phyloP scores from a whole-genome alignment of 2,329 filamentous ascomycete genomes.

The Xylaria polymorpha region DNA sequence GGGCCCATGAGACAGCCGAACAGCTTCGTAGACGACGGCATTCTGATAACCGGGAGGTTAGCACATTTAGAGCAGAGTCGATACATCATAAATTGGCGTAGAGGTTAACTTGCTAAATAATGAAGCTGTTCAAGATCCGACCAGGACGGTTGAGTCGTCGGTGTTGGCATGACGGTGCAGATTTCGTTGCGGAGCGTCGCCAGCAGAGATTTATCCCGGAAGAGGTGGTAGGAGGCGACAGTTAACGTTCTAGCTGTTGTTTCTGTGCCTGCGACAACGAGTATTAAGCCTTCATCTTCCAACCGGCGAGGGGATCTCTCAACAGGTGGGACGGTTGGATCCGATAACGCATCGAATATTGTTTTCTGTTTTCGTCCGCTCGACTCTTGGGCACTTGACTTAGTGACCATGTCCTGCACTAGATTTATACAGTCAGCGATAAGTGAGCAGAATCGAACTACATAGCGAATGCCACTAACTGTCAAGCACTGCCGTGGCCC shows the following conservation, averaged over 20 bases:
- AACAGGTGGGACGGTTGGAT: background rate
- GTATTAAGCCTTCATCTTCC: background rate
- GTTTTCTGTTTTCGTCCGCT: no score
- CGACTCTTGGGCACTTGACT: background rate
- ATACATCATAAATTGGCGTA: no score
- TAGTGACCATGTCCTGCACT: conserved; percentile 1
- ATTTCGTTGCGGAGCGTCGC: background rate
- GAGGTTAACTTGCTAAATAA: background rate
- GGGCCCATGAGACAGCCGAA: background rate
- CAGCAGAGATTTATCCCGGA: background rate
- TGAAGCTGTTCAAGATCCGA: background rate
- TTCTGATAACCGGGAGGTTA: background rate
- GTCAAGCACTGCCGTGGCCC: background rate
- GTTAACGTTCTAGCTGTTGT: background rate
- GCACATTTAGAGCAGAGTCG: no score
- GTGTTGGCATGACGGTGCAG: background rate
- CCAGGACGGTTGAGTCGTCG: background rate
- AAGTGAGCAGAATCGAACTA: no score
- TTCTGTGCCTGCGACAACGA: background rate
- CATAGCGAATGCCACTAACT: no score
- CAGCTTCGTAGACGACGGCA: background rate
- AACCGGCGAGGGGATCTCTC: background rate
- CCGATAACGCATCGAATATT: background rate
- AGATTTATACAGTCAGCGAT: no score
- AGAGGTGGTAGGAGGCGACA: background rate